Evolutionary conservation across 345 rosid species (phyloP).

Genomic region (thale cress (Arabidopsis thaliana)): TAIR10.1 NC_003075.7:1582501-1583000

Average conservation of each 20-base stretch:
- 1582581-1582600: constrained; percentile 72
- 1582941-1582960: constrained; percentile 48
- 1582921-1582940: constrained; percentile 13
- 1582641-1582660: constrained; percentile 14
- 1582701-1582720: constrained; percentile 26
- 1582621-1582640: constrained; percentile 26
- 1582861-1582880: background rate
- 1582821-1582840: constrained; percentile 4
- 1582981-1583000: constrained; percentile 83
- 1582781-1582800: constrained; percentile 74
- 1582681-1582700: constrained; percentile 5
- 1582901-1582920: constrained; percentile 2
- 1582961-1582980: constrained; percentile 85
- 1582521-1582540: constrained; percentile 91
- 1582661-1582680: background rate
- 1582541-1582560: constrained; percentile 72
- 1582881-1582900: constrained; percentile 13
- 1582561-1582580: constrained; percentile 80
- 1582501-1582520: constrained; percentile 42
- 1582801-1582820: constrained; percentile 86
- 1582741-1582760: constrained; percentile 61
- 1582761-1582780: constrained; percentile 72
- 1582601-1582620: constrained; percentile 49
- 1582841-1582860: background rate
- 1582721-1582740: background rate